Evolutionary conservation across 345 rosid genomes (phyloP), one percentile per base, ranked within the genome.

Genomic region (Boechera divaricarpa): DNA sequence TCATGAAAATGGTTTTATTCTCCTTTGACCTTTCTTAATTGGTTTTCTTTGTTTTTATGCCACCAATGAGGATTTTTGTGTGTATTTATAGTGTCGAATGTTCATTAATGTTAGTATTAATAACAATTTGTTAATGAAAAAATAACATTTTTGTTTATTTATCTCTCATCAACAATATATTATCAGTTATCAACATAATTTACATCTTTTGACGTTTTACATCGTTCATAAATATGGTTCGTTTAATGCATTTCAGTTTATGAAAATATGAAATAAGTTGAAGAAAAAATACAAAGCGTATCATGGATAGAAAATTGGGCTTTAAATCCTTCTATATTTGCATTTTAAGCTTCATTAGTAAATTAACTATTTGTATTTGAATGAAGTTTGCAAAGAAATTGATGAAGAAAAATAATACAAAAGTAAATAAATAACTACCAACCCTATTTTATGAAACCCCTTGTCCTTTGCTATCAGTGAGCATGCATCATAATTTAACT

Each of bases 201-300:
- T 0, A 51, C n/a, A 53, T 53, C 10, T 12, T 18, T 18, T 33
- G 10, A 36, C 59, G 75, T 71, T 48, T 72, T 3, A 33, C 3
- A 24, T 47, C 3, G 2, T 45, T 41, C 41, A 9, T 10, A 59
- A 32, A 21, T 58, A 7, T 32, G 9, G 35, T 32, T 11, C 12
- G 11, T 7, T 70, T 47, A 45, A 44, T 21, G 5, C 56, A 31
- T 45, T 44, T 57, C 56, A 18, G 33, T 58, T 70, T 54, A 54
- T 11, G 32, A 42, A 3, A 42, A 11, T 12, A 48, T n/a, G 2
- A 6, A 29, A 29, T 56, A 29, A 5, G 16, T 2, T 55, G 16
- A 29, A 55, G 5, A 42, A 55, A 24, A 21, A 12, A 13, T 29
- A 0, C 10, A 13, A 55, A 55, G 15, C 5, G 18, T 55, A 13